Percentiles rank a stretch among this genome's conserved stretches.
Conservation (phyloP, 2,329 filamentous ascomycete genomes). For the Epichloe aotearoae region DNA sequence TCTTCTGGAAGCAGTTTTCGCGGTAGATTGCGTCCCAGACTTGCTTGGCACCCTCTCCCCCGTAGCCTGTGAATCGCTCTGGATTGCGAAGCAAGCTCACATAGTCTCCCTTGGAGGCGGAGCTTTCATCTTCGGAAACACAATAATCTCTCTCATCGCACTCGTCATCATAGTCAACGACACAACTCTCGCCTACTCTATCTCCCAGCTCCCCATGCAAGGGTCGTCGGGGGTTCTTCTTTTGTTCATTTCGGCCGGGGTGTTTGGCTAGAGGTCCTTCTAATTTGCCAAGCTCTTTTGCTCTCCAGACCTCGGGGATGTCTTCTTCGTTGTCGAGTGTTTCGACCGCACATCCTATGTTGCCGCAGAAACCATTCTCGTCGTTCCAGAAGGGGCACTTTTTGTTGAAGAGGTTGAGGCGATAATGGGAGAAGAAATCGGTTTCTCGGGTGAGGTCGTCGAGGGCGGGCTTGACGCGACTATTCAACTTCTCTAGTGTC, state of each 20-base stretch:
- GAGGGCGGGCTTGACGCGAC: conserved; percentile 60
- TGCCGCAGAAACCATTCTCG: conserved; percentile 86
- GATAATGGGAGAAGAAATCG: conserved; percentile 97
- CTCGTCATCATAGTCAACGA: conserved; percentile 94
- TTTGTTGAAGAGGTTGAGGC: conserved; percentile 88
- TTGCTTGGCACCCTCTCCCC: conserved; percentile 71
- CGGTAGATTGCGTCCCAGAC: conserved; percentile 96
- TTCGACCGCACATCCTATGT: conserved; percentile 90
- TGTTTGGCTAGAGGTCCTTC: conserved; percentile 86
- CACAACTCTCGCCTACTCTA: conserved; percentile 84
- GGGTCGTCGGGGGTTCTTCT: conserved; percentile 57
- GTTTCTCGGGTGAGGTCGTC: conserved; percentile 72
- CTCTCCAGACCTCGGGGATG: conserved; percentile 81
- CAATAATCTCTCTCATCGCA: conserved; percentile 96
- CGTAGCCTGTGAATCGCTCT: conserved; percentile 89
- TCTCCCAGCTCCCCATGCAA: conserved; percentile 74
- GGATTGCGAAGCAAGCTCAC: conserved; percentile 89
- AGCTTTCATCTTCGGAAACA: conserved; percentile 85
- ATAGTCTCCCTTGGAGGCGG: conserved; percentile 81
- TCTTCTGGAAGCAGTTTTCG: conserved; percentile 84
- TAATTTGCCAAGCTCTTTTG: conserved; percentile 81
- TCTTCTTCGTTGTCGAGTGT: conserved; percentile 93
- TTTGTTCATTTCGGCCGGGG: conserved; percentile 61
- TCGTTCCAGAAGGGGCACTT: conserved; percentile 95
- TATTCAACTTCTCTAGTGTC: conserved; percentile 75